phyloP scores from a whole-genome alignment of 305 asterid genomes.

The Ilex paraguariensis region DNA sequence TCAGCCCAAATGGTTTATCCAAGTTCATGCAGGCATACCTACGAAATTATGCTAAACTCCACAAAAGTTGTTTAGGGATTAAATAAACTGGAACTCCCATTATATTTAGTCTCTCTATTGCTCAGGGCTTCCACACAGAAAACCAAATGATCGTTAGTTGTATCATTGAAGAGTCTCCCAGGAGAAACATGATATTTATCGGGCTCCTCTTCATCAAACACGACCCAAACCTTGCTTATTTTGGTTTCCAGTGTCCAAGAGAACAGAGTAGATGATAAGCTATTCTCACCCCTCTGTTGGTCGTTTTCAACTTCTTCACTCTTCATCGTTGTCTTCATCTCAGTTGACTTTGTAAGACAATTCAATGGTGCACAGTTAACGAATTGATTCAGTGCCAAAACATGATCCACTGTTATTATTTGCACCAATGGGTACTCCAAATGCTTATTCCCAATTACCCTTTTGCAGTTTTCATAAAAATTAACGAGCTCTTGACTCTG shows the following conservation, averaged over 20 bases:
- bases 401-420: constrained; percentile 4
- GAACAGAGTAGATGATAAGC: neutral
- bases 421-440: constrained; percentile 2
- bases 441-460: neutral
- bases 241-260: constrained; percentile 4
- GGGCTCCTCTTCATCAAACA: neutral
- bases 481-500: neutral
- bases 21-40: too few species aligned
- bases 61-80: too few species aligned
- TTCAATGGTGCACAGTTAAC: too few species aligned
- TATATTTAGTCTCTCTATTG: too few species aligned
- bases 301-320: neutral
- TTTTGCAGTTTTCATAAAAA: constrained; percentile 1
- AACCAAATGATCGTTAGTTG: too few species aligned
- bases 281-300: neutral
- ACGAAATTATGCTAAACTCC: too few species aligned
- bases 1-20: too few species aligned
- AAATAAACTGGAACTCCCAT: too few species aligned
- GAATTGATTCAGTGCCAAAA: constrained; percentile 2
- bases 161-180: too few species aligned
- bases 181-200: too few species aligned
- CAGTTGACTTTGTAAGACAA: neutral
- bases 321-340: neutral
- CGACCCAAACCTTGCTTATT: constrained; percentile 9
- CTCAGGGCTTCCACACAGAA: too few species aligned